A percentile compares a stretch with the other conserved stretches of the same genome.
These are phyloP conservation scores for Colletotrichum sp. DNA, from an alignment of 2,329 filamentous ascomycete genomes.

Conservation along the genomic window DNA sequence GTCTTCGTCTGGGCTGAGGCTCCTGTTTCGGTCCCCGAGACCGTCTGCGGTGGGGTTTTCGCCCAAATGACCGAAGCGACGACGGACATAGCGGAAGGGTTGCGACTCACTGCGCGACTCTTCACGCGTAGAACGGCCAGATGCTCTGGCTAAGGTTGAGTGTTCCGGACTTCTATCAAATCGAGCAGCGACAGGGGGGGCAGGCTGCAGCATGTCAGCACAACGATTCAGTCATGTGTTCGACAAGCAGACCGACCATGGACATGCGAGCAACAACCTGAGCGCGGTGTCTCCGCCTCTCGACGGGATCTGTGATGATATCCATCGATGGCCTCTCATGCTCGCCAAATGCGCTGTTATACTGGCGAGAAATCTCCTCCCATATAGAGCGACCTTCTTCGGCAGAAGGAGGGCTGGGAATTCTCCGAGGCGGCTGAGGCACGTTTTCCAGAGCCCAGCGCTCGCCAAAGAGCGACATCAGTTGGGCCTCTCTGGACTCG, in stretches of 20 bases:
- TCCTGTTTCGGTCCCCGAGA: constrained; percentile 83
- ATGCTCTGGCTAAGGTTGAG: not conserved
- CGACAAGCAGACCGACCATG: not conserved
- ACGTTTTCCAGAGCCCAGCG: constrained; percentile 2
- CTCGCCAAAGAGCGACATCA: constrained; percentile 17
- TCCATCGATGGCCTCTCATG: not conserved
- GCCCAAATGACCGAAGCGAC: not conserved
- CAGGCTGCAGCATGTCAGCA: constrained; percentile 7
- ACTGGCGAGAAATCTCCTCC: not conserved
- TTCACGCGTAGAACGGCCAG: not conserved
- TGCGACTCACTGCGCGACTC: not conserved
- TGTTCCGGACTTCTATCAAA: constrained; percentile 23
- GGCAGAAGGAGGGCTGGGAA: not conserved
- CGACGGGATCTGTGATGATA: not conserved
- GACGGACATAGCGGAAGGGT: not conserved
- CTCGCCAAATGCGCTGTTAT: not conserved
- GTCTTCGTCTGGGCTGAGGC: constrained; percentile 74
- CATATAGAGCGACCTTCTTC: not conserved
- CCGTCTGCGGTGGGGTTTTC: constrained; percentile 60
- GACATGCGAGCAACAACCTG: constrained; percentile 11
- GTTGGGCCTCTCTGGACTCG: not conserved
- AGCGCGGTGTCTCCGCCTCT: not conserved
- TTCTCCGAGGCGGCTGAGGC: not conserved
- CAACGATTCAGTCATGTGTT: not conserved
- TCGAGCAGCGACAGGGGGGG: constrained; percentile 20